A percentile compares a stretch with the other conserved stretches of the same genome.
These are phyloP conservation scores for Neonectria punicea DNA, from an alignment of 2,329 filamentous ascomycete genomes.

Conservation along the genomic window DNA sequence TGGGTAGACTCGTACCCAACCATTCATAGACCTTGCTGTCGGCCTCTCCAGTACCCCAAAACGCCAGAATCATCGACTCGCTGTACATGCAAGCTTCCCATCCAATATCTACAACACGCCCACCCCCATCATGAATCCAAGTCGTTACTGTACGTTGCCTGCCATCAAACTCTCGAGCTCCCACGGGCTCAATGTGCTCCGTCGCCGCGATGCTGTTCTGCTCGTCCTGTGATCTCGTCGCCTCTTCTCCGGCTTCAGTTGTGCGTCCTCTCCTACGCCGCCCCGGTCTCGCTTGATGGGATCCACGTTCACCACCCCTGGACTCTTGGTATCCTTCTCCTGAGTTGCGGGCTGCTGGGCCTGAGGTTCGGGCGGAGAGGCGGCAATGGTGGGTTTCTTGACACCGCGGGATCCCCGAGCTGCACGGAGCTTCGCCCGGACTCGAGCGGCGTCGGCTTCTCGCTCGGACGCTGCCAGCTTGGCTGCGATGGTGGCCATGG, in stretches of 20 bases:
- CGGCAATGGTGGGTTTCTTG: slow-evolving; percentile 44
- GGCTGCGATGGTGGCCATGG: slow-evolving; percentile 70
- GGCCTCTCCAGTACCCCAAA: slow-evolving; percentile 27
- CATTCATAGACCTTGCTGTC: neutral
- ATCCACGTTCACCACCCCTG: slow-evolving; percentile 44
- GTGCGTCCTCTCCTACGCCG: slow-evolving; percentile 30
- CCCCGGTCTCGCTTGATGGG: slow-evolving; percentile 49
- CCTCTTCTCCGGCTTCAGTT: slow-evolving; percentile 52
- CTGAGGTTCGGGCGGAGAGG: slow-evolving; percentile 34
- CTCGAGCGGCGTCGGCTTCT: slow-evolving; percentile 71
- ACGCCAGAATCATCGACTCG: slow-evolving; percentile 34
- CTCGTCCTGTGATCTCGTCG: slow-evolving; percentile 64
- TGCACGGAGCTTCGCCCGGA: slow-evolving; percentile 70
- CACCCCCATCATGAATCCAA: slow-evolving; percentile 26
- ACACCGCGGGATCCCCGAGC: slow-evolving; percentile 53
- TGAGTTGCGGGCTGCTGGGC: neutral
- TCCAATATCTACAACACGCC: slow-evolving; percentile 21
- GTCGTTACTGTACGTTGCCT: slow-evolving; percentile 55
- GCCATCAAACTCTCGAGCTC: slow-evolving; percentile 75
- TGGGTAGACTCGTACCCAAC: neutral
- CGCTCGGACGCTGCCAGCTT: slow-evolving; percentile 72
- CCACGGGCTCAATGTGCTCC: slow-evolving; percentile 80
- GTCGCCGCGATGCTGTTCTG: slow-evolving; percentile 69
- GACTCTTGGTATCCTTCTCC: slow-evolving; percentile 23
- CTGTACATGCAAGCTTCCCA: slow-evolving; percentile 30